Conservation (phyloP, 305 asterid genomes). For the Fraxinus ornus region DNA sequence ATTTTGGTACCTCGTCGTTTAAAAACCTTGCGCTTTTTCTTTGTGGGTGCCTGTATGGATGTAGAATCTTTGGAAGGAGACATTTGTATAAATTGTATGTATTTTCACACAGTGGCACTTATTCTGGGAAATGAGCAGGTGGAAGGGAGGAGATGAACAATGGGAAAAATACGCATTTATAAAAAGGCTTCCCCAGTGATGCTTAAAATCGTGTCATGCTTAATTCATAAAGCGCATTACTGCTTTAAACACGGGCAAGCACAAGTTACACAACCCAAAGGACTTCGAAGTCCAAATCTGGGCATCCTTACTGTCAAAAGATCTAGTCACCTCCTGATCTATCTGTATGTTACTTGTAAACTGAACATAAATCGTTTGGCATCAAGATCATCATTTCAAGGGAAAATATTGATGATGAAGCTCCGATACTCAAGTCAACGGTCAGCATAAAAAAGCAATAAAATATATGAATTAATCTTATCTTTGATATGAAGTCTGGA, state of each 20-base stretch:
- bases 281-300: not conserved
- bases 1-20: constrained; percentile 42
- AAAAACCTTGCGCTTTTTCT: constrained; percentile 39
- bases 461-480: too few species aligned
- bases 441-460: too few species aligned
- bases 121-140: not conserved
- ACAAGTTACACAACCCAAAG: not conserved
- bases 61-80: constrained; percentile 12
- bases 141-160: not conserved
- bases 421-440: not conserved
- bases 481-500: not conserved
- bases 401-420: not conserved
- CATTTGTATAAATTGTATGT: constrained; percentile 3
- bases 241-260: not conserved
- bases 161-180: not conserved
- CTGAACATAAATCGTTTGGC: not conserved
- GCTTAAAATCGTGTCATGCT: not conserved
- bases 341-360: not conserved
- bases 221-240: not conserved
- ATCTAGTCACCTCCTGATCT: not conserved
- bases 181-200: not conserved
- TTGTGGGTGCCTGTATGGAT: constrained; percentile 3
- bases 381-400: not conserved
- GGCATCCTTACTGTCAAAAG: not conserved
- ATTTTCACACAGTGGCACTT: not conserved